phyloP scores from a whole-genome alignment of 2,329 filamentous ascomycete genomes.

The Trichoderma semiorbis region DNA sequence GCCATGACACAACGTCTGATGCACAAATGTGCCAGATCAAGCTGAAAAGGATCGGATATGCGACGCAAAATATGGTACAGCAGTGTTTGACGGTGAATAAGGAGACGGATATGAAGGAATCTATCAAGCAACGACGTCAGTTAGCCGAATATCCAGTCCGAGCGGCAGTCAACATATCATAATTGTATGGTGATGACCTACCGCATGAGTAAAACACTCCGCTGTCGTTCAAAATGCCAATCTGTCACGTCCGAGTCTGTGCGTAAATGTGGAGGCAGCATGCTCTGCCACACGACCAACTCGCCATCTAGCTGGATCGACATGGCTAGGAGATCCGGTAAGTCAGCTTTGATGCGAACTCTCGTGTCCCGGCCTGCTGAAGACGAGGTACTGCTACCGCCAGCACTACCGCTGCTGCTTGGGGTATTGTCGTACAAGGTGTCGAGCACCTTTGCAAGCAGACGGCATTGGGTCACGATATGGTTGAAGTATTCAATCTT shows the following conservation, averaged over 20 bases:
- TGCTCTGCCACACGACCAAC: neutral
- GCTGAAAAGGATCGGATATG: conserved; percentile 2
- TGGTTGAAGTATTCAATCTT: conserved; percentile 9
- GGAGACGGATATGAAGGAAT: conserved; percentile 11
- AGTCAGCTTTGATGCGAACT: conserved; percentile 2
- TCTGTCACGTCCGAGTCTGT: neutral
- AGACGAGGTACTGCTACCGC: neutral
- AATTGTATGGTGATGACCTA: neutral
- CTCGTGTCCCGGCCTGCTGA: neutral
- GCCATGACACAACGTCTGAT: conserved; percentile 9
- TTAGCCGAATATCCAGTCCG: neutral
- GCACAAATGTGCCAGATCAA: neutral
- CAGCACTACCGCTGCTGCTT: conserved; percentile 1
- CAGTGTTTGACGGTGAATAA: conserved; percentile 10
- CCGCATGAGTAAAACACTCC: conserved; percentile 10
- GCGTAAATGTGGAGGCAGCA: conserved; percentile 2
- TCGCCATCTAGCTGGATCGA: conserved; percentile 6
- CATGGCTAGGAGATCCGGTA: conserved; percentile 11
- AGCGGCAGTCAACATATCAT: neutral
- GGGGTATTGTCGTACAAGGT: conserved; percentile 11
- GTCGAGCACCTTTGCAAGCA: conserved; percentile 7
- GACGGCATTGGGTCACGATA: conserved; percentile 10
- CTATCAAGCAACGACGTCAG: neutral
- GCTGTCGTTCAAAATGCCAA: conserved; percentile 12
- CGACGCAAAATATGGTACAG: conserved; percentile 12